Evolutionary conservation across 2,329 filamentous ascomycete genomes (phyloP).

Genomic region (Botrytis elliptica): DNA sequence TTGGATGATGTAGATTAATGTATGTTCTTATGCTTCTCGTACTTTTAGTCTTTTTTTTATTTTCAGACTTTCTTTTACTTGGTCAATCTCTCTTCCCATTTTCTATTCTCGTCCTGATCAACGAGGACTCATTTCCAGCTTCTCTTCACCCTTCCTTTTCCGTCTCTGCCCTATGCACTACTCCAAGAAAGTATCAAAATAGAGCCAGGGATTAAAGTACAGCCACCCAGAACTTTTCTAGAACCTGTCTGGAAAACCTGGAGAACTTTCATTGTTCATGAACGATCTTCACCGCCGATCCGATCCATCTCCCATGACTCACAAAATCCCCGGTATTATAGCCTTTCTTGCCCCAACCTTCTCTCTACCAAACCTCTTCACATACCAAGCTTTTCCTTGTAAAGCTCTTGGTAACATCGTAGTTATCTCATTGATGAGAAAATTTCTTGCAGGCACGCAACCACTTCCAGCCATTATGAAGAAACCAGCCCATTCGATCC

Average conservation of each 20-base stretch:
- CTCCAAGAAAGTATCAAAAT: not conserved
- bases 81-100: not conserved
- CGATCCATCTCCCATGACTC: slow-evolving; percentile 16
- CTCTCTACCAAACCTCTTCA: slow-evolving; percentile 81
- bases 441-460: slow-evolving; percentile 74
- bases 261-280: too few species aligned
- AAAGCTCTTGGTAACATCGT: slow-evolving; percentile 87
- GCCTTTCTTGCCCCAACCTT: slow-evolving; percentile 74
- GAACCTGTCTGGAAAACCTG: not conserved
- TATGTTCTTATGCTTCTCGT: slow-evolving; percentile 5
- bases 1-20: not conserved
- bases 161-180: not conserved
- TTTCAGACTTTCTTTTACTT: not conserved
- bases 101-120: not conserved
- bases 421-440: slow-evolving; percentile 82
- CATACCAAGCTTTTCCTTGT: slow-evolving; percentile 81
- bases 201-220: not conserved
- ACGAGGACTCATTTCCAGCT: not conserved
- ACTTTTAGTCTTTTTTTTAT: not conserved
- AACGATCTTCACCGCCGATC: not conserved
- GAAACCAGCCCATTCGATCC: slow-evolving; percentile 93
- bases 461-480: slow-evolving; percentile 69
- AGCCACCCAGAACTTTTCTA: not conserved
- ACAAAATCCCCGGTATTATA: slow-evolving; percentile 55
- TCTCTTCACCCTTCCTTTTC: not conserved